Evolutionary conservation across 2,329 filamentous ascomycete genomes (phyloP).

Genomic region (Periglandula ipomoeae): DNA sequence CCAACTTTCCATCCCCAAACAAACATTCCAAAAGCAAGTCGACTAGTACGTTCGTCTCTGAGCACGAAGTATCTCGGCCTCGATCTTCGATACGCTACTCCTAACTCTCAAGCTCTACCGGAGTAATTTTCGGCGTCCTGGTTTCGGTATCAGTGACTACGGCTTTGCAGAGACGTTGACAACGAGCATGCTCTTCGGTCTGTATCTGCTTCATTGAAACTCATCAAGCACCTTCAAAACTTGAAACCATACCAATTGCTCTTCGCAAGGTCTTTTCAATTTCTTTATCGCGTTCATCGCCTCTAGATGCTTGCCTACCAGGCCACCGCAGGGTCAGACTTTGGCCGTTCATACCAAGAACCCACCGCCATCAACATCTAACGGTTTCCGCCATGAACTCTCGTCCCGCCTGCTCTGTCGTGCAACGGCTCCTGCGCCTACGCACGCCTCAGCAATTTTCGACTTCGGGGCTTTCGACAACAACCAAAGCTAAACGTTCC

Average conservation of each 20-base stretch:
- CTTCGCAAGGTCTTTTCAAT: not conserved
- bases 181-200: not conserved
- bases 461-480: not conserved
- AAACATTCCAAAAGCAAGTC: too few relatives aligned
- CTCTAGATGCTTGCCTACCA: not conserved
- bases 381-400: slow-evolving; percentile 9
- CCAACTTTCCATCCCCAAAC: not conserved
- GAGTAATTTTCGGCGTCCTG: not conserved
- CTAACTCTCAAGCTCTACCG: not conserved
- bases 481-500: not conserved
- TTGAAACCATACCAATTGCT: not conserved
- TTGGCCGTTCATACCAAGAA: not conserved
- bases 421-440: slow-evolving; percentile 7
- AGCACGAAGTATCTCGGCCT: not conserved
- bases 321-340: not conserved
- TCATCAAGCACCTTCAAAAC: not conserved
- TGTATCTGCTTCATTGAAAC: not conserved
- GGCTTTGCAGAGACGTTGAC: not conserved
- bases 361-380: not conserved
- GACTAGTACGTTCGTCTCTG: not conserved
- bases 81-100: not conserved
- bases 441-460: not conserved
- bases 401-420: slow-evolving; percentile 8
- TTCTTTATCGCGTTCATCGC: not conserved
- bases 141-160: not conserved